phyloP scores from a whole-genome alignment of 768 basidiomycete genomes.

The Hortiboletus campestris region DNA sequence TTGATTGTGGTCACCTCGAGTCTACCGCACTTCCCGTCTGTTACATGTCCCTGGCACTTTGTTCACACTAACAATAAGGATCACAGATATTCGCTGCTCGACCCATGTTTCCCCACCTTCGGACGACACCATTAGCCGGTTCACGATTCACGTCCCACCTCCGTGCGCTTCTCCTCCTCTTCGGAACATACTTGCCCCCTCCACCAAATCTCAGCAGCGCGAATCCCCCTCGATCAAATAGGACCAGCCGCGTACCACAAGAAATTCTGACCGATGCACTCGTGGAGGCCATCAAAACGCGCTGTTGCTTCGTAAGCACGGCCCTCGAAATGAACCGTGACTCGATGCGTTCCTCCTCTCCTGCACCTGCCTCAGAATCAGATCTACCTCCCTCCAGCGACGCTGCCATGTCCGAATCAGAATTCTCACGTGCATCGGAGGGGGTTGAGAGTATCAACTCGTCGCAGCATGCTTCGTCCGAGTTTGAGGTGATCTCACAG shows the following conservation, averaged over 20 bases:
- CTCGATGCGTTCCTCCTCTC: conserved; percentile 34
- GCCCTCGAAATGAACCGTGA: conserved; percentile 41
- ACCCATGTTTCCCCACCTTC: conserved; percentile 79
- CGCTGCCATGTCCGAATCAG: conserved; percentile 63
- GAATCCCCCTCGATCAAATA: conserved; percentile 60
- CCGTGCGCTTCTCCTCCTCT: conserved; percentile 75
- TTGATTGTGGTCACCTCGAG: conserved; percentile 92
- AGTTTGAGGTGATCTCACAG: conserved; percentile 55
- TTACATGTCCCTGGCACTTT: conserved; percentile 1
- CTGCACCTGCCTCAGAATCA: conserved; percentile 33
- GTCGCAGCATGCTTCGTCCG: conserved; percentile 47
- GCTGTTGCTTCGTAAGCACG: conserved; percentile 84
- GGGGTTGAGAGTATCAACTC: conserved; percentile 48
- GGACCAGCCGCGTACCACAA: conserved; percentile 67
- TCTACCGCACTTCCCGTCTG: conserved; percentile 84
- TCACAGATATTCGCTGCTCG: conserved; percentile 84
- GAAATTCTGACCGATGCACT: conserved; percentile 77
- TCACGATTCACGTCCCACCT: conserved; percentile 75
- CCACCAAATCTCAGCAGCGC: conserved; percentile 65
- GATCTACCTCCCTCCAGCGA: conserved; percentile 52
- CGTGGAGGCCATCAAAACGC: conserved; percentile 88
- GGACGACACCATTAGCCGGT: conserved; percentile 89
- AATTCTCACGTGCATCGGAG: conserved; percentile 53
- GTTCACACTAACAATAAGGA: conserved; percentile 1
- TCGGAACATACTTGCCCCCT: conserved; percentile 83